Evolutionary conservation across 192 early-diverging fungal species (phyloP), one percentile per base, ranked within the genome.

Genomic region (Backusella macrospora): DNA sequence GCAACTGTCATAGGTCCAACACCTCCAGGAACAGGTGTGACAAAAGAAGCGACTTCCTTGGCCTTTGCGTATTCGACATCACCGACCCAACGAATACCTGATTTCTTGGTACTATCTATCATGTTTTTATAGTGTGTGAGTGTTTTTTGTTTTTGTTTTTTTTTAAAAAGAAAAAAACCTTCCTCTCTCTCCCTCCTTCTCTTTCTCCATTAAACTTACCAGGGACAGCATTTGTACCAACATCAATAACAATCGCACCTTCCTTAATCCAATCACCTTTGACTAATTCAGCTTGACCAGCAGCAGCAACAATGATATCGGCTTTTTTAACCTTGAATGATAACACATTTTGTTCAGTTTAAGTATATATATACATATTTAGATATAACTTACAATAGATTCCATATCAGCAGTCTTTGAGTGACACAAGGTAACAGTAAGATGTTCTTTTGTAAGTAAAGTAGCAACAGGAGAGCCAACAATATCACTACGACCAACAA

Each of bases 1-100:
- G 96, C 95, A 8, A 99, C 97, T 8, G 98, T 99, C 98, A 99
- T 99, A 6, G 98, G 98, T 0, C 98, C 98, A n/a, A 99, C 98
- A 45, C 98, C 97, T 40, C 97, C 97, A 45, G 98, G 98, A 59
- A 99, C 98, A 2, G 98, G 96, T 10, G 97, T 98, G 76, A 98
- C 95, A 47, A 88, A 86, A 16, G 90, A 85, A 0, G 96, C 97
- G 5, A 92, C 87, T 46, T 87, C 45, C 14, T 76, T 78, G 6
- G 94, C 95, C 5, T 75, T 80, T 2, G 90, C 85, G 73, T 86
- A 97, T 42, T 97, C 94, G 40, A 98, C 96, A 79, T 99, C 98
- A 68, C 98, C 98, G 23, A 96, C 96, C 87, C 90, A 93, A 69
- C 95, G 90, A 46, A 91, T 84, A 29, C 98, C 98, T 39, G 92